Percentiles rank a stretch among this genome's conserved stretches.
phyloP scores from a whole-genome alignment of 305 asterid genomes.

The Rubia tinctorum region DNA sequence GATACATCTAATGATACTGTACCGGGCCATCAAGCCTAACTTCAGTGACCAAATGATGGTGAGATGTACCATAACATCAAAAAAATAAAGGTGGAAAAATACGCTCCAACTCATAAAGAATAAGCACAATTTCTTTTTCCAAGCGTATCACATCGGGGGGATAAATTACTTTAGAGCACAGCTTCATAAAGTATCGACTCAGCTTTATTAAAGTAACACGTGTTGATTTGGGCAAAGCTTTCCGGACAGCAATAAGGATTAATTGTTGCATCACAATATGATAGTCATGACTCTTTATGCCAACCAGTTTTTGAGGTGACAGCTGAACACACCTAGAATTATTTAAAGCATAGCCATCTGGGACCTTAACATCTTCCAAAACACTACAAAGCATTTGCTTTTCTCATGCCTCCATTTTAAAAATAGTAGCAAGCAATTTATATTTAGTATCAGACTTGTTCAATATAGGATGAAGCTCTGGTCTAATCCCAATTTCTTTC shows the following conservation, averaged over 20 bases:
- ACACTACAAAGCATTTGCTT: too few relatives aligned
- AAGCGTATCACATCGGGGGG: not conserved
- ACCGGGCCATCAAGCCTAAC: not conserved
- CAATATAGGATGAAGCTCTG: too few relatives aligned
- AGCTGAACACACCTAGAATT: not conserved
- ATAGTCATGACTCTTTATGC: not conserved
- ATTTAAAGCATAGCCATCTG: too few relatives aligned
- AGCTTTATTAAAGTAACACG: not conserved
- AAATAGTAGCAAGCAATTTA: too few relatives aligned
- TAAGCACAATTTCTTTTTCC: not conserved
- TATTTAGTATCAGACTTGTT: too few relatives aligned
- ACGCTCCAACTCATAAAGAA: not conserved
- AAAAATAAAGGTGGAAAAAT: conserved; percentile 3
- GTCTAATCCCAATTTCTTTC: too few relatives aligned
- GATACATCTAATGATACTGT: not conserved
- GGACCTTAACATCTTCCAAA: too few relatives aligned
- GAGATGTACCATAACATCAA: not conserved
- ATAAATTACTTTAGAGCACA: not conserved
- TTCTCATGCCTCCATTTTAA: too few relatives aligned
- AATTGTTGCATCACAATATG: not conserved
- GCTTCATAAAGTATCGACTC: not conserved
- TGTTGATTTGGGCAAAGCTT: not conserved
- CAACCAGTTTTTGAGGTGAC: not conserved
- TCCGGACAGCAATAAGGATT: not conserved
- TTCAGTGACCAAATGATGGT: not conserved